Conservation (phyloP, 2,329 filamentous ascomycete species). For the Sphaerulina musiva region DNA sequence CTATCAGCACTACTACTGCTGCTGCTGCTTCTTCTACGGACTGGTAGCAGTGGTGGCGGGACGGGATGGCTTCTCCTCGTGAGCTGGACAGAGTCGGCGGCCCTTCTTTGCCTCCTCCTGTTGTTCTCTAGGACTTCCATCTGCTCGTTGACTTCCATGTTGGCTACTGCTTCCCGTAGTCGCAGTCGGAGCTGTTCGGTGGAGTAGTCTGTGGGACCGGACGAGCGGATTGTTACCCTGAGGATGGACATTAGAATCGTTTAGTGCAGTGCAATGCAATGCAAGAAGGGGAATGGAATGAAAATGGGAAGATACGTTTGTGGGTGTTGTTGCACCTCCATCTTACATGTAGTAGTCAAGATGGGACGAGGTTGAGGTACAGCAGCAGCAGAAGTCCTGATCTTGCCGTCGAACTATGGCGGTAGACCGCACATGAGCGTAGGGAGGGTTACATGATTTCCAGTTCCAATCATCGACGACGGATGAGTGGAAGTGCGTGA, state of each 20-base stretch:
- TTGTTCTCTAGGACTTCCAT: constrained; percentile 10
- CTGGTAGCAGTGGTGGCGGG: neutral
- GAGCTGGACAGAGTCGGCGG: neutral
- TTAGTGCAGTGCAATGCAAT: neutral
- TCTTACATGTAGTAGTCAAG: too few relatives aligned
- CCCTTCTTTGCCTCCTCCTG: neutral
- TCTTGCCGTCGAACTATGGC: too few relatives aligned
- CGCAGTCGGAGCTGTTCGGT: constrained; percentile 10
- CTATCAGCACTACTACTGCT: neutral
- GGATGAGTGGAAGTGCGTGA: too few relatives aligned
- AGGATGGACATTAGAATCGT: constrained; percentile 5
- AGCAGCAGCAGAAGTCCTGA: too few relatives aligned
- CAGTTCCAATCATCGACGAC: too few relatives aligned
- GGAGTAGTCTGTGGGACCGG: constrained; percentile 5
- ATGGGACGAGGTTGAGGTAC: too few relatives aligned
- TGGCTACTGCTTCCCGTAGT: constrained; percentile 7
- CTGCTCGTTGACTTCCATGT: constrained; percentile 10
- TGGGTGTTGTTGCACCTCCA: neutral
- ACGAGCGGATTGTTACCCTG: constrained; percentile 8
- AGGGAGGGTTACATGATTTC: too few relatives aligned
- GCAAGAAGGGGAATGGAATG: too few relatives aligned
- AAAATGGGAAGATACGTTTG: neutral
- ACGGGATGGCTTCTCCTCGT: neutral
- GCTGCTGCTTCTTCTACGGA: too few relatives aligned
- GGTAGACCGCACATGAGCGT: too few relatives aligned